Percentiles rank a stretch among this genome's conserved stretches.
Conservation (phyloP, 2,329 filamentous ascomycete genomes). For the Ophiostoma sp. region DNA sequence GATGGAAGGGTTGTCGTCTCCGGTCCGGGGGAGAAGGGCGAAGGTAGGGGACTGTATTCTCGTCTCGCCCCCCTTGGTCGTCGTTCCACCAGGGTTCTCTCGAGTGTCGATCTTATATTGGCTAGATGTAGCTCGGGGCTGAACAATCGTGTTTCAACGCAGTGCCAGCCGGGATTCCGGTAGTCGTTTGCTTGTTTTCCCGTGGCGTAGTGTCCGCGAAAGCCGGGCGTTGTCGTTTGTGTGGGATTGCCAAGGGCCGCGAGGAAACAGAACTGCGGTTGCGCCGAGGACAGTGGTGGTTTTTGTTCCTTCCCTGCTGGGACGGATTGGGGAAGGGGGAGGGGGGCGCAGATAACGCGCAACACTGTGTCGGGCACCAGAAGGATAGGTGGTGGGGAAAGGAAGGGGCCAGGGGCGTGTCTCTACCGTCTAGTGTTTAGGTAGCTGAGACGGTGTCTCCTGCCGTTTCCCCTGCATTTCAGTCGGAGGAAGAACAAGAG, state of each 20-base stretch:
- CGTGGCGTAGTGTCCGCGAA: not conserved
- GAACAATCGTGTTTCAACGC: not conserved
- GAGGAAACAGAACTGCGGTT: conserved; percentile 10
- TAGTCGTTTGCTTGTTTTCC: not conserved
- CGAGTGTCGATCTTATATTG: not conserved
- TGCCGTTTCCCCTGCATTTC: too few relatives aligned
- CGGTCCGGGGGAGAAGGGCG: not conserved
- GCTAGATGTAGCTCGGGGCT: not conserved
- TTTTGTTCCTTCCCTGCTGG: not conserved
- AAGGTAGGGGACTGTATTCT: not conserved
- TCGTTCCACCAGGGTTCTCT: not conserved
- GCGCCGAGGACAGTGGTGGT: conserved; percentile 15
- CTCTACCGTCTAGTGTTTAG: not conserved
- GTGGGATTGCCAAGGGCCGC: conserved; percentile 17
- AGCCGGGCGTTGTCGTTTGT: conserved; percentile 15
- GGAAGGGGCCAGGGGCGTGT: conserved; percentile 19
- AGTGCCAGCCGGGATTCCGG: not conserved
- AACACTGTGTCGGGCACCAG: conserved; percentile 11
- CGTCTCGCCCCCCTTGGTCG: conserved; percentile 4
- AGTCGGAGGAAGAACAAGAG: not conserved
- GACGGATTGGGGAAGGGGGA: conserved; percentile 8
- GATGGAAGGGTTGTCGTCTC: not conserved
- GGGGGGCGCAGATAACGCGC: conserved; percentile 15
- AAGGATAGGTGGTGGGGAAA: not conserved
- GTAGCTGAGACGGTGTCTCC: not conserved